A percentile compares a stretch with the other conserved stretches of the same genome.
Evolutionary conservation across 441 rosid species (phyloP).

Genomic region (Gossypium lobatum): DNA sequence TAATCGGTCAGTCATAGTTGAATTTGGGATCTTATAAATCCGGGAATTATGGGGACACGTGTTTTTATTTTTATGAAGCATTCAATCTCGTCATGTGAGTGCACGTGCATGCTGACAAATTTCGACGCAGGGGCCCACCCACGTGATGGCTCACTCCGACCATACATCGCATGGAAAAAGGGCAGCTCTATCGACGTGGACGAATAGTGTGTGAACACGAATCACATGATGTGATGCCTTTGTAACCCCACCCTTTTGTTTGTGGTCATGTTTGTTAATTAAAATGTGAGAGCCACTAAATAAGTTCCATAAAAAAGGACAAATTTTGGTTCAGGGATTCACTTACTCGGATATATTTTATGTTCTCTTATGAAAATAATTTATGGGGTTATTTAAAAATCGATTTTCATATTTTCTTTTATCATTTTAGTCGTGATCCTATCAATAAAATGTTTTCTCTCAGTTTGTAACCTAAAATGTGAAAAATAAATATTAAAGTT

Average conservation of each 20-base stretch:
- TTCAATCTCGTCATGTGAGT: slow-evolving; percentile 42
- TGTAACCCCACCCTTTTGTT: slow-evolving; percentile 11
- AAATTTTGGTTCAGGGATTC: too few species aligned
- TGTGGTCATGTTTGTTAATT: not conserved
- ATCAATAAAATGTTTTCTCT: too few species aligned
- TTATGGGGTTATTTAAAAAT: too few species aligned
- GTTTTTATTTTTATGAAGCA: slow-evolving; percentile 15
- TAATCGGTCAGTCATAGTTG: slow-evolving; percentile 24
- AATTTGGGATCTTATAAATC: slow-evolving; percentile 16
- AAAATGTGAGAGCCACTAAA: too few species aligned
- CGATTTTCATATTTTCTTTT: too few species aligned
- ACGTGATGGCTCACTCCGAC: slow-evolving; percentile 25
- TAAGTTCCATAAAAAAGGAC: too few species aligned
- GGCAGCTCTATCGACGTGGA: not conserved
- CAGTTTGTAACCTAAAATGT: too few species aligned
- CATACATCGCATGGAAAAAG: not conserved
- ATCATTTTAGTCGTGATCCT: too few species aligned
- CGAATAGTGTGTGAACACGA: slow-evolving; percentile 21
- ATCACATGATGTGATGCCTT: slow-evolving; percentile 7
- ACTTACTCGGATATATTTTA: too few species aligned
- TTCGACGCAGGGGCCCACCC: slow-evolving; percentile 35
- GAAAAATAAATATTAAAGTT: too few species aligned
- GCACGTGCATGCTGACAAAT: slow-evolving; percentile 53
- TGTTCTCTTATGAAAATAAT: too few species aligned
- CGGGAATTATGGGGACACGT: slow-evolving; percentile 31